Percentiles rank a stretch among this genome's conserved stretches.
phyloP scores from a whole-genome alignment of 345 rosid species.

The Eucalyptus caleyi region DNA sequence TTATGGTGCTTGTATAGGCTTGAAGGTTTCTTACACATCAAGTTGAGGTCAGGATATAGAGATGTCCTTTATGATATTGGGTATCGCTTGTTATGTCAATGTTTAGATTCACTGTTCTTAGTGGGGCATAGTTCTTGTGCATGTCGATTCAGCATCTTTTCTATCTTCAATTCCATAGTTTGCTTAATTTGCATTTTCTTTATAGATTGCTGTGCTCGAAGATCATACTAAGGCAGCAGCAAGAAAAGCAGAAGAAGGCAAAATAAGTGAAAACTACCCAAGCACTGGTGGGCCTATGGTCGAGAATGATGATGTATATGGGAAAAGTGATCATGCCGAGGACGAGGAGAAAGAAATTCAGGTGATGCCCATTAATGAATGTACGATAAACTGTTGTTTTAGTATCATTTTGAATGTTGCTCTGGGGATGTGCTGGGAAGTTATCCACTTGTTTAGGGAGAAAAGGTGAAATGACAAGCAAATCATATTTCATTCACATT shows the following conservation, averaged over 20 bases:
- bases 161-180: background rate
- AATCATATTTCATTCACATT: background rate
- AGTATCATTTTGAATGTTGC: background rate
- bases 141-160: background rate
- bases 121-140: background rate
- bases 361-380: conserved; percentile 8
- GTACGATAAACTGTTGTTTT: background rate
- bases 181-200: background rate
- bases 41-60: background rate
- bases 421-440: background rate
- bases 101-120: background rate
- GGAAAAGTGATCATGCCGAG: background rate
- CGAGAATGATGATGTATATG: conserved; percentile 15
- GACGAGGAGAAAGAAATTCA: conserved; percentile 14
- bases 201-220: conserved; percentile 63
- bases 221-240: conserved; percentile 29
- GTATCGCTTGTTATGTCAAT: background rate
- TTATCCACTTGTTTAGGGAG: background rate
- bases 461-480: background rate
- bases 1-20: background rate
- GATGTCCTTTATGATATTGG: background rate
- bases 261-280: conserved; percentile 16
- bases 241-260: conserved; percentile 31
- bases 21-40: background rate
- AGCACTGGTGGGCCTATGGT: conserved; percentile 7